Conservation (phyloP, 2,329 filamentous ascomycete species). For the Ustulina deusta region DNA sequence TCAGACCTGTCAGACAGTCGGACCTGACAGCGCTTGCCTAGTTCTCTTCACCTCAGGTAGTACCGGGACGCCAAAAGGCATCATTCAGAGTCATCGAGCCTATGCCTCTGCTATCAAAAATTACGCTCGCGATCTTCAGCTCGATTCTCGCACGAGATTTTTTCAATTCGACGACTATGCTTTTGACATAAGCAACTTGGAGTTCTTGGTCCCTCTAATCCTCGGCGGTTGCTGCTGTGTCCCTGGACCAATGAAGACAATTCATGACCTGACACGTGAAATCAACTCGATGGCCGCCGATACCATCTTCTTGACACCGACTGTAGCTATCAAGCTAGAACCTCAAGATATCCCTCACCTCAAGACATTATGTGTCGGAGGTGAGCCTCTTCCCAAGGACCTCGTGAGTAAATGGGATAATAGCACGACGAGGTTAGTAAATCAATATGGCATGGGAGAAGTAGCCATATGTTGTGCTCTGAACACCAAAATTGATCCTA, state of each 20-base stretch:
- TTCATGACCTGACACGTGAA: conserved; percentile 28
- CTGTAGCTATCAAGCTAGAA: conserved; percentile 35
- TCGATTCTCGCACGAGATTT: conserved; percentile 33
- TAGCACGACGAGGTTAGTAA: conserved; percentile 34
- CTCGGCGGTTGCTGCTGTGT: conserved; percentile 36
- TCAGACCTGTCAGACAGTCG: conserved; percentile 10
- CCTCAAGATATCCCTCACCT: conserved; percentile 30
- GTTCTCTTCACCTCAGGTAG: conserved; percentile 43
- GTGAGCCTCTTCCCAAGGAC: conserved; percentile 40
- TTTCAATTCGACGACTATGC: conserved; percentile 36
- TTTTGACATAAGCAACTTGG: conserved; percentile 37
- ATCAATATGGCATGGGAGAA: conserved; percentile 42
- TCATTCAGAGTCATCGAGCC: conserved; percentile 37
- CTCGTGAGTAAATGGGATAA: conserved; percentile 36
- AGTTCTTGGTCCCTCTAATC: conserved; percentile 33
- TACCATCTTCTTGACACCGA: conserved; percentile 38
- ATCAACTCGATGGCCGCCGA: conserved; percentile 32
- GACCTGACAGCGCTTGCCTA: conserved; percentile 35
- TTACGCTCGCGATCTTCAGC: conserved; percentile 33
- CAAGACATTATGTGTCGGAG: conserved; percentile 36
- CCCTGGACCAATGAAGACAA: conserved; percentile 31
- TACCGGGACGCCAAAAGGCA: conserved; percentile 42
- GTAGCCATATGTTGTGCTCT: conserved; percentile 42
- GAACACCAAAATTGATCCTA: conserved; percentile 33
- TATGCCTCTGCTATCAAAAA: conserved; percentile 34